Conservation (phyloP, 2,329 filamentous ascomycete species). For the Colletotrichum truncatum region DNA sequence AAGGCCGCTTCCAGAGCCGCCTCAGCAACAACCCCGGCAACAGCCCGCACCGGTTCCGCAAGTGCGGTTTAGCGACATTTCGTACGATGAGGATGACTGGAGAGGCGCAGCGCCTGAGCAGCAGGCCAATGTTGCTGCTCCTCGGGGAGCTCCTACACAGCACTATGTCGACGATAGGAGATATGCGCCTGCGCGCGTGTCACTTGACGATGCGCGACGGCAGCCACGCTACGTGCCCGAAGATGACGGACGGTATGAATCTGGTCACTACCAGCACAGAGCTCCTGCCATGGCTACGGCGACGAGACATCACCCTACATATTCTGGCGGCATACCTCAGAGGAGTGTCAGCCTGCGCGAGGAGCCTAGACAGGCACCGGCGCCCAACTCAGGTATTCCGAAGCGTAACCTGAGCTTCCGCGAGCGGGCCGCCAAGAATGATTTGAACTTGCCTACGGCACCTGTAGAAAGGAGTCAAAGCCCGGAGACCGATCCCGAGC, state of each 20-base stretch:
- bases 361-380: slow-evolving; percentile 4
- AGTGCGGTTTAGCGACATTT: slow-evolving; percentile 11
- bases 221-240: slow-evolving; percentile 44
- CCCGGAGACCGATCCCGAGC: slow-evolving; percentile 33
- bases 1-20: slow-evolving; percentile 19
- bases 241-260: slow-evolving; percentile 37
- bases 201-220: slow-evolving; percentile 33
- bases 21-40: neutral
- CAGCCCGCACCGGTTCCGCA: slow-evolving; percentile 17
- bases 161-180: slow-evolving; percentile 40
- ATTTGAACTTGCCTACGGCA: slow-evolving; percentile 45
- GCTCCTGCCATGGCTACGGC: slow-evolving; percentile 32
- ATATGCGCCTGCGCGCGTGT: slow-evolving; percentile 34
- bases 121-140: slow-evolving; percentile 32
- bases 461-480: neutral
- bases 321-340: slow-evolving; percentile 16
- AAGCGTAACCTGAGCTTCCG: slow-evolving; percentile 68
- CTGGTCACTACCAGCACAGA: slow-evolving; percentile 32
- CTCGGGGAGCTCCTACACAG: slow-evolving; percentile 40
- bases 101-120: slow-evolving; percentile 29
- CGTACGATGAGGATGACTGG: slow-evolving; percentile 4
- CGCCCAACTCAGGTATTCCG: slow-evolving; percentile 43
- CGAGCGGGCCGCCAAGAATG: slow-evolving; percentile 61
- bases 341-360: slow-evolving; percentile 32
- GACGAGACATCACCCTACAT: slow-evolving; percentile 27